Base-by-base conservation (phyloP, 1,139 yeast species). In the Scheffersomyces titani region DNA sequence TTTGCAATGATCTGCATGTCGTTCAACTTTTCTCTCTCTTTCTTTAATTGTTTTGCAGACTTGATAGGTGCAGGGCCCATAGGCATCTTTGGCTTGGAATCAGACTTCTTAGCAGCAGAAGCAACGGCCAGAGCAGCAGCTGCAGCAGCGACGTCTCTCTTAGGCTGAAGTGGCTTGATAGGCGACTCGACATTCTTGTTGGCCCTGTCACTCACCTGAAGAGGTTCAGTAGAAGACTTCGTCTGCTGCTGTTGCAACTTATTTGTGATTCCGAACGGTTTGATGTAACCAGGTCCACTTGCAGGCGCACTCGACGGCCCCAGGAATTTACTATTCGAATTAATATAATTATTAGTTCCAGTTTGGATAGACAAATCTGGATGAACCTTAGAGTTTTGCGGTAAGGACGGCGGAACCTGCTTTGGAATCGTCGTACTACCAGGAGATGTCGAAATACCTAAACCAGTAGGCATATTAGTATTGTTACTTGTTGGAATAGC, bases 1-100 rank as follows among this genome's bases (percentile, higher is more conserved):
- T 90, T 91, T 50, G 90, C 88, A 84, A 96, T 85, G 49, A 92
- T 84, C 74, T 94, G 98, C 56, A 89, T 85, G 63, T 94, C 97
- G 49, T 90, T 88, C 84, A 93, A 83, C 54, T 90, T 86, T 48
- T 91, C 87, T 84, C 84, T 75, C 79, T 85, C 83, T 53, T 72
- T 87, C 86, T 77, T 84, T 71, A 74, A 73, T 64, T 77, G 81
- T 64, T 78, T 78, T 22, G 82, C 76, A 40, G 78, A 67, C 60
- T 79, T 76, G 68, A 68, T 63, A 18, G 68, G 69, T 9, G 61
- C 67, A 4, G 70, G 70, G 53, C 81, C 72, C 49, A 66, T 57
- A 57, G 19, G 55, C 36, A 18, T 57, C n/a, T 46, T 46, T 46
- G 49, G 21, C 6, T 46, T 46, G 44, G 58, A 62, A 48, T 73